These are phyloP conservation scores for Cladophialophora yegresii DNA, from an alignment of 2,329 filamentous ascomycete genomes.

Conservation along the genomic window DNA sequence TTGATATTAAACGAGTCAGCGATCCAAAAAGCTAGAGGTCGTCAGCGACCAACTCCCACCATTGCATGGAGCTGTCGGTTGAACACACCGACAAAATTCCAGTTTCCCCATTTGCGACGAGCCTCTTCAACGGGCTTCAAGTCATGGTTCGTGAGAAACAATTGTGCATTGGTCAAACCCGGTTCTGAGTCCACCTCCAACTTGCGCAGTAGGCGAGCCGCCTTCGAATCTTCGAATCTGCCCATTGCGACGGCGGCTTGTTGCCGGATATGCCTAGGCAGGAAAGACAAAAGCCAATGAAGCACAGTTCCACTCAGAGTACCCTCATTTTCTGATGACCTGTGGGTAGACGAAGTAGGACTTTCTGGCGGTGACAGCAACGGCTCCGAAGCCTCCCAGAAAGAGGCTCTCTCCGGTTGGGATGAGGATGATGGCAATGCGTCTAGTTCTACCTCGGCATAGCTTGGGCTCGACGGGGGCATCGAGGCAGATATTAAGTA, in stretches of 20 bases:
- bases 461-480: neutral
- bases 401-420: neutral
- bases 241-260: neutral
- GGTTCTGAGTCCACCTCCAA: conserved; percentile 73
- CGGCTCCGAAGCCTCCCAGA: conserved; percentile 8
- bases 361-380: neutral
- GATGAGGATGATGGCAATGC: conserved; percentile 9
- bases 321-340: neutral
- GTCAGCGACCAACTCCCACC: conserved; percentile 49
- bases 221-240: conserved; percentile 12
- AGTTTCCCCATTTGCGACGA: conserved; percentile 44
- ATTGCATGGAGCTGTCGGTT: conserved; percentile 64
- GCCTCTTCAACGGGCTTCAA: conserved; percentile 46
- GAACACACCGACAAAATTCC: conserved; percentile 41
- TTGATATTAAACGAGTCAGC: conserved; percentile 44
- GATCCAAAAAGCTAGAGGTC: conserved; percentile 60
- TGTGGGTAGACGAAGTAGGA: neutral
- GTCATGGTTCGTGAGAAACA: conserved; percentile 54
- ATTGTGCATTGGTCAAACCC: conserved; percentile 60
- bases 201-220: conserved; percentile 47
- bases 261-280: conserved; percentile 13
- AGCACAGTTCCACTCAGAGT: neutral
- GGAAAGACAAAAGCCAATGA: neutral
- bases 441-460: conserved; percentile 7
- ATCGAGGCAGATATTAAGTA: neutral